Evolutionary conservation across 768 basidiomycete species (phyloP), one percentile per base, ranked within the genome.

Genomic region (Lentinula sp.): DNA sequence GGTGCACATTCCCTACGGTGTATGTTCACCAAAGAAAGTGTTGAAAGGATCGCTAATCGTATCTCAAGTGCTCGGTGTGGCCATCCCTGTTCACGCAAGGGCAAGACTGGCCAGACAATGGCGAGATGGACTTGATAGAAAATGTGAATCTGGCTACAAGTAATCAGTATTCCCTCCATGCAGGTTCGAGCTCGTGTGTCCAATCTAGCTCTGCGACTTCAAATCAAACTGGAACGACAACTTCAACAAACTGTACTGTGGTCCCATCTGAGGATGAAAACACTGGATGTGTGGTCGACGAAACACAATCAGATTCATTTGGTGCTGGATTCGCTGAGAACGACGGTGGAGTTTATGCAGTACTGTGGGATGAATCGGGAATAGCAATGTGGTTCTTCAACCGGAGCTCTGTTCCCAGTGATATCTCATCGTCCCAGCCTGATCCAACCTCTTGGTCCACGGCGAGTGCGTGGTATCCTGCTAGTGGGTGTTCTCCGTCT

Each of bases 1-100:
- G 9, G 62, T 62, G 20, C 65, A 66, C 49, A 66, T 66, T 48
- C 65, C 65, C 16, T 66, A 64, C 43, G 65, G 65, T 32, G 65
- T 66, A 48, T 13, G 65, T 50, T 46, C 4, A 2, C 15, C 37
- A 20, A 6, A 20, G 54, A 9, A 12, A 12, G 41, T 18, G 12
- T 8, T 20, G 8, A 18, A n/a, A 1, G 16, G 18, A 15, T 15
- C 16, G 13, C 48, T 37, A 8, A 51, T 7, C 23, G 5, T 10
- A 15, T 32, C 15, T 33, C 4, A 3, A 59, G 58, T 59, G 58
- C 58, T 59, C 58, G 2, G 59, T 60, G n/a, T 60, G 59, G 59
- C 59, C 59, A 4, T 41, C 39, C 7, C 23, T 60, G 20, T 60
- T 60, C 28, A 60, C 59, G 39, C 46, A 60, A 52, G 62, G 62